Base-by-base conservation (phyloP, 208 protist species). In the Crithidia expoeki region DNA sequence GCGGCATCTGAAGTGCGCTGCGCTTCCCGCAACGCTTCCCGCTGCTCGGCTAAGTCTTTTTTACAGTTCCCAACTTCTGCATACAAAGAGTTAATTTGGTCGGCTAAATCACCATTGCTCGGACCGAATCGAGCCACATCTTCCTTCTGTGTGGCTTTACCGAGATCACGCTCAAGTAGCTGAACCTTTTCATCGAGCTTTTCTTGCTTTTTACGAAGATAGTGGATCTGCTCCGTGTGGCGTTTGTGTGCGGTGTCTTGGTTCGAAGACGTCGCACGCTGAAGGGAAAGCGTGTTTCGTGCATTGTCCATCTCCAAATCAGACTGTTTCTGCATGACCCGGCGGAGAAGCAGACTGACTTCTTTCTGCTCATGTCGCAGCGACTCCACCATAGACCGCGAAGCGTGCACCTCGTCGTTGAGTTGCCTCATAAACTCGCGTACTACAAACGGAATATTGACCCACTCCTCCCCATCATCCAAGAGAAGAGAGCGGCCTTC, bases 391-490 rank as follows among this genome's bases (percentile, higher is more conserved):
- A 78, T 33, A n/a, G 61, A 62, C 16, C 73, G 68, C 14, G 72
- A 82, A 21, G 57, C 51, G 6, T 83, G 51, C 1, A 68, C 32
- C 42, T 95, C 86, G 21, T 90, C 82, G 47, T 83, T 84, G 32
- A 95, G 60, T 36, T 78, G 56, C 23, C 68, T 69, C 60, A 95
- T 72, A 25, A 88, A 73, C 42, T 67, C 58, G 0, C 85, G 84
- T 10, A 95, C 61, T 7, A 95, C 81, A 10, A 74, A 49, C 23
- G 89, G 89, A 53, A 95, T 91, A 57, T 92, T 93, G 0, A 86
- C 70, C 89, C 89, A 95, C 60, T 91, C 86, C 32, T 89, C 83
- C n/a, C 79, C 80, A 68, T 87, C 77, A 32, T 86, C 81, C 25
- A 89, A 27, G 33, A 81, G 60, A 34, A 72, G 51, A 21, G 67